These are phyloP conservation scores for Euphrasia arctica DNA, from an alignment of 305 asterid species.

Conservation along the genomic window DNA sequence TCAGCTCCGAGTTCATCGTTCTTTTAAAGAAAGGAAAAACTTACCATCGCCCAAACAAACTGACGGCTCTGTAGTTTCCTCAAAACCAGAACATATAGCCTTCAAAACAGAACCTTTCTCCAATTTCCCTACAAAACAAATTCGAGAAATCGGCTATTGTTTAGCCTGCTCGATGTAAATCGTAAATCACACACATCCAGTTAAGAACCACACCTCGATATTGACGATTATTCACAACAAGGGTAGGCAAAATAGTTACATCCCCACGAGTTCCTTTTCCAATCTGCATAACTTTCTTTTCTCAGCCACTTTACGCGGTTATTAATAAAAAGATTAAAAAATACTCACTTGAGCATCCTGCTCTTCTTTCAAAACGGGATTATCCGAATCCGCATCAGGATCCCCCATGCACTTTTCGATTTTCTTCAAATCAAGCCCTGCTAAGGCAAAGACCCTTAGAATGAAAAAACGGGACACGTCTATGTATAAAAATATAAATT, in stretches of 20 bases:
- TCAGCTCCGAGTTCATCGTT: slow-evolving; percentile 12
- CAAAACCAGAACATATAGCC: slow-evolving; percentile 96
- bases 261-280: slow-evolving; percentile 99
- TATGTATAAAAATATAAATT: slow-evolving; percentile 1
- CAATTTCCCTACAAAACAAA: slow-evolving; percentile 65
- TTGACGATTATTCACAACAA: slow-evolving; percentile 88
- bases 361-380: slow-evolving; percentile 81
- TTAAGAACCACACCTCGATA: slow-evolving; percentile 69
- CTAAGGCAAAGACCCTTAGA: slow-evolving; percentile 20
- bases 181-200: neutral
- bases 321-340: neutral
- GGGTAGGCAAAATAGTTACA: slow-evolving; percentile 96
- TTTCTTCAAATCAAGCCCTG: slow-evolving; percentile 74
- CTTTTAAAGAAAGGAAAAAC: slow-evolving; percentile 22
- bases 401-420: slow-evolving; percentile 92
- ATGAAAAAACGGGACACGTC: neutral
- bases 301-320: slow-evolving; percentile 25
- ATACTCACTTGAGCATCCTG: slow-evolving; percentile 88
- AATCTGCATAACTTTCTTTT: slow-evolving; percentile 43
- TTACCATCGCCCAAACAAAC: slow-evolving; percentile 84
- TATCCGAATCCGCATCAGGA: slow-evolving; percentile 70
- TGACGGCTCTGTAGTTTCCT: slow-evolving; percentile 96
- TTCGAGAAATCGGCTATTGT: neutral
- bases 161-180: slow-evolving; percentile 14
- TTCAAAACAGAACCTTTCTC: slow-evolving; percentile 90